Conservation (phyloP, 2,329 filamentous ascomycete species). For the Xylariaceae sp. region DNA sequence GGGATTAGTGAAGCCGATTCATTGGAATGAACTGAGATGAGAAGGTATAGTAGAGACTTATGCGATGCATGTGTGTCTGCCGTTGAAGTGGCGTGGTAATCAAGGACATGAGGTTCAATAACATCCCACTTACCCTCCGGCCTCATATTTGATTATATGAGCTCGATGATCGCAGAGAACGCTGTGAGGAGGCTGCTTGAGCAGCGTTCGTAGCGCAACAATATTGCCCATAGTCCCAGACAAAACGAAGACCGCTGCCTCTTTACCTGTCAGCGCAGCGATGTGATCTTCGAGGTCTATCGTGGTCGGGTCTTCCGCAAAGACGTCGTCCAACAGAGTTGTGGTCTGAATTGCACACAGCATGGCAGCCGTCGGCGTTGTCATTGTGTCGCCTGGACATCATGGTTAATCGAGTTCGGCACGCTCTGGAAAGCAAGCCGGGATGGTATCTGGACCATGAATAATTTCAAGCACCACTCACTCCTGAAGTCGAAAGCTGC, state of each 20-base stretch:
- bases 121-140: constrained; percentile 33
- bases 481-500: constrained; percentile 29
- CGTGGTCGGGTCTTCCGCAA: constrained; percentile 67
- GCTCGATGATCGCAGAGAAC: constrained; percentile 65
- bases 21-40: background rate
- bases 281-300: constrained; percentile 62
- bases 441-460: too few relatives aligned
- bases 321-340: constrained; percentile 74
- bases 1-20: background rate
- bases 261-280: constrained; percentile 60
- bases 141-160: constrained; percentile 61
- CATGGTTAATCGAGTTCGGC: too few relatives aligned
- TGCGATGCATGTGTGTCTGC: too few relatives aligned
- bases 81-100: too few relatives aligned
- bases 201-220: constrained; percentile 65
- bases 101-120: too few relatives aligned
- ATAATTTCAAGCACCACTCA: constrained; percentile 12
- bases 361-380: constrained; percentile 67
- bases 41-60: too few relatives aligned
- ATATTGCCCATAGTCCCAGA: constrained; percentile 83
- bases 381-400: constrained; percentile 59
- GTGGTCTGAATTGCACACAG: constrained; percentile 63
- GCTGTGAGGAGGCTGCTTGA: constrained; percentile 65
- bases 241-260: constrained; percentile 65
- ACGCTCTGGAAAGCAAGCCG: too few relatives aligned